Percentiles rank a stretch among this genome's conserved stretches.
Evolutionary conservation across 164 flowering plant species (phyloP).

Genomic region (Annona squamosa): DNA sequence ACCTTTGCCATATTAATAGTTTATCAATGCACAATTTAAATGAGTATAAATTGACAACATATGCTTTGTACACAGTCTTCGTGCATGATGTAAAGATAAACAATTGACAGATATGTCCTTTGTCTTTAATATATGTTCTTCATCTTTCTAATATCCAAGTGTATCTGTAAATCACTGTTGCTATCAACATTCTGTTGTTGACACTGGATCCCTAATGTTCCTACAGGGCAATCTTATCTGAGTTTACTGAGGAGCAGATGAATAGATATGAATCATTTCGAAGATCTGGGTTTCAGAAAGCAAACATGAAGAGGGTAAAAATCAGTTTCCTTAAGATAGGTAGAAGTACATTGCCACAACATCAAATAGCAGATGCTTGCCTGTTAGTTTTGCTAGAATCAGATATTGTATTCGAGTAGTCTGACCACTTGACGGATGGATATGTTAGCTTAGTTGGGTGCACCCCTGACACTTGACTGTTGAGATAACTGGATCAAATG

Average conservation of each 20-base stretch:
- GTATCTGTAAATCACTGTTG: neutral
- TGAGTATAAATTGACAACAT: neutral
- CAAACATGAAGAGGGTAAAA: conserved; percentile 85
- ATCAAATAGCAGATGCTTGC: neutral
- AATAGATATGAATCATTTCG: conserved; percentile 89
- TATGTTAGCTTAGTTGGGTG: no score
- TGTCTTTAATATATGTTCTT: neutral
- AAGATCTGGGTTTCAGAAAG: conserved; percentile 90
- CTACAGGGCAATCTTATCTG: conserved; percentile 69
- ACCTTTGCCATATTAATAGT: no score
- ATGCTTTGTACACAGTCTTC: neutral
- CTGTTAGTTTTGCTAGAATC: neutral
- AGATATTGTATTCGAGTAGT: no score
- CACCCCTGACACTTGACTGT: no score
- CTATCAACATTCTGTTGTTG: neutral
- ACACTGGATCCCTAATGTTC: neutral
- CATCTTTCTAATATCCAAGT: neutral
- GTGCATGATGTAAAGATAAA: neutral
- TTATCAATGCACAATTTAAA: no score
- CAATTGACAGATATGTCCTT: neutral
- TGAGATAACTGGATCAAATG: no score
- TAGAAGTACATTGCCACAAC: neutral
- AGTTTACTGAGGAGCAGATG: conserved; percentile 86
- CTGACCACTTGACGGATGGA: no score
- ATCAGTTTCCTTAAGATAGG: neutral